Conservation (phyloP, 2,329 filamentous ascomycete species). For the Gnomoniopsis sp. region DNA sequence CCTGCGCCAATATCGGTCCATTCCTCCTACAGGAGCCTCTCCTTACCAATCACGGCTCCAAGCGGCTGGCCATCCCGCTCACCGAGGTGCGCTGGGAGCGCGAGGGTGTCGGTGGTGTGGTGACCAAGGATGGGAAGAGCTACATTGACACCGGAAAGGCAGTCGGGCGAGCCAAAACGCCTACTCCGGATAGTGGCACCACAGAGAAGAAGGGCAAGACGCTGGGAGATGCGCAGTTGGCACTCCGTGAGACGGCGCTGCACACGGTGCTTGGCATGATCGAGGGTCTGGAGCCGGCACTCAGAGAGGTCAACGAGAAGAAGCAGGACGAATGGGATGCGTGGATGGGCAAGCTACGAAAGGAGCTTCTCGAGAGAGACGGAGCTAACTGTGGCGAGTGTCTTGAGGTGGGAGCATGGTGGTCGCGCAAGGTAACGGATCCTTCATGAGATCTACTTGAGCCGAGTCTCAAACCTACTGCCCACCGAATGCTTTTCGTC, state of each 20-base stretch:
- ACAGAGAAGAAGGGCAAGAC: constrained; percentile 42
- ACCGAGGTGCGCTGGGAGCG: constrained; percentile 85
- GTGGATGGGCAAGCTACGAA: constrained; percentile 86
- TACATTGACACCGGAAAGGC: constrained; percentile 56
- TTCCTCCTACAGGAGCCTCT: constrained; percentile 73
- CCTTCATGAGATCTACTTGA: constrained; percentile 1
- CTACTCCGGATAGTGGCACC: constrained; percentile 26
- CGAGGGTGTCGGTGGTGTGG: constrained; percentile 63
- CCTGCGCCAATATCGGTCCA: constrained; percentile 75
- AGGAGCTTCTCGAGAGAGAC: constrained; percentile 73
- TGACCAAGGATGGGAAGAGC: constrained; percentile 57
- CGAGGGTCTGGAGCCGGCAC: constrained; percentile 76
- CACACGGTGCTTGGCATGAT: constrained; percentile 79
- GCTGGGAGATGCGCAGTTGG: constrained; percentile 66
- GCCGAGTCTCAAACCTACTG: not conserved
- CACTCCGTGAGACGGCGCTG: constrained; percentile 75
- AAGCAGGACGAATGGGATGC: constrained; percentile 88
- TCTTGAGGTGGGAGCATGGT: constrained; percentile 82
- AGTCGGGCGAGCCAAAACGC: constrained; percentile 27
- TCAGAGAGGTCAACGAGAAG: constrained; percentile 81
- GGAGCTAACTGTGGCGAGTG: constrained; percentile 83
- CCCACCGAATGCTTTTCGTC: not conserved
- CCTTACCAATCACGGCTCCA: constrained; percentile 66
- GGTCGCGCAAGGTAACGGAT: constrained; percentile 66
- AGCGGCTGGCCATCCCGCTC: constrained; percentile 81